phyloP scores from a whole-genome alignment of 1,284 basidiomycete genomes.

The Meira miltonrushii region DNA sequence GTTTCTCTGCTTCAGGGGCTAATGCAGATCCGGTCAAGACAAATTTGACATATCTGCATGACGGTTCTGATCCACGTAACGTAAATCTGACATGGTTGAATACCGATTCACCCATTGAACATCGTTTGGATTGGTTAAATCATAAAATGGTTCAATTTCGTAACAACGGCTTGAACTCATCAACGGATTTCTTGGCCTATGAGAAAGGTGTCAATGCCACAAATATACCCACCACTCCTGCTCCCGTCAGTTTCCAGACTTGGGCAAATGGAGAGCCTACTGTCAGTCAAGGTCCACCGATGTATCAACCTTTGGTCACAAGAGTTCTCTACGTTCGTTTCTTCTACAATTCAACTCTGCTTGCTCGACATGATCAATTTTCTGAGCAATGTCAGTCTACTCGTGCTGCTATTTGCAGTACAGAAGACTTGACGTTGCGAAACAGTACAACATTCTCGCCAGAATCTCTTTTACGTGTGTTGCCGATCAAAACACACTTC shows the following conservation, averaged over 20 bases:
- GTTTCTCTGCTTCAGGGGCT: constrained; percentile 27
- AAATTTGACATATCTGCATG: background rate
- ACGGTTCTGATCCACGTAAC: constrained; percentile 19
- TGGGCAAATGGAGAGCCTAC: constrained; percentile 36
- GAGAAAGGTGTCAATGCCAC: constrained; percentile 24
- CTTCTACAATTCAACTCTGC: constrained; percentile 46
- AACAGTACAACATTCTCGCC: constrained; percentile 31
- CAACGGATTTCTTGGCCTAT: constrained; percentile 22
- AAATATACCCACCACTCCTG: constrained; percentile 25
- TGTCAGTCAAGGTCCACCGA: constrained; percentile 33
- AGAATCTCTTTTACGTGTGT: constrained; percentile 19
- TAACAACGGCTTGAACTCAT: constrained; percentile 28
- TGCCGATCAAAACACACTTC: constrained; percentile 8
- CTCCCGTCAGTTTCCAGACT: constrained; percentile 33
- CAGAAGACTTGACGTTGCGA: constrained; percentile 36
- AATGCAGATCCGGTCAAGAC: constrained; percentile 10
- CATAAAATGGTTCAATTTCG: constrained; percentile 25
- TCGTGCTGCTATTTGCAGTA: constrained; percentile 27
- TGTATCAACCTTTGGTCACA: constrained; percentile 22
- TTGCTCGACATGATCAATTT: constrained; percentile 28
- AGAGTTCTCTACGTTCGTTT: constrained; percentile 37
- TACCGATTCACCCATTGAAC: constrained; percentile 30
- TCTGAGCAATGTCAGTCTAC: constrained; percentile 22
- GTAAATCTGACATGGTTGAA: constrained; percentile 28
- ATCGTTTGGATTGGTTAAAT: constrained; percentile 41